A percentile compares a stretch with the other conserved stretches of the same genome.
These are phyloP conservation scores for Adiantum capillusveneris DNA, from an alignment of 75 land plant genomes.

Conservation along the genomic window DNA sequence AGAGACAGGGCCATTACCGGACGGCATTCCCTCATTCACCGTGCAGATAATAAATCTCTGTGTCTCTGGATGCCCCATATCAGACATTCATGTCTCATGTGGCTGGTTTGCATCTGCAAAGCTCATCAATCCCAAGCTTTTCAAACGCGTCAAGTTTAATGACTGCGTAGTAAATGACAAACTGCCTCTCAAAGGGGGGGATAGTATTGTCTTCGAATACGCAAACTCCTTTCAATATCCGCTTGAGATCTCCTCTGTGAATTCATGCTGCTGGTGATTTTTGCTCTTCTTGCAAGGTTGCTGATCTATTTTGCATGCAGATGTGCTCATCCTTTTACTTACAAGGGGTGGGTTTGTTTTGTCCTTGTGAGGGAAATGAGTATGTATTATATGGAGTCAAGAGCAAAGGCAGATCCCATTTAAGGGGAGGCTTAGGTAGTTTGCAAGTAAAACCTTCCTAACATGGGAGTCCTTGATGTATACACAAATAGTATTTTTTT, in stretches of 20 bases:
- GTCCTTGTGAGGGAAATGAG: too few species aligned
- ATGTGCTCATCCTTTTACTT: too few species aligned
- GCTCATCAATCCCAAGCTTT: slow-evolving; percentile 23
- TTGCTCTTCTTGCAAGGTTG: too few species aligned
- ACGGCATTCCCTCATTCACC: slow-evolving; percentile 24
- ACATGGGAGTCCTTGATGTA: too few species aligned
- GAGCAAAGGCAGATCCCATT: too few species aligned
- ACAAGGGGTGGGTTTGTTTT: too few species aligned
- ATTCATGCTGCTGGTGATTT: slow-evolving; percentile 6
- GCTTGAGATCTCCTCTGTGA: slow-evolving; percentile 18
- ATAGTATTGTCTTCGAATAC: slow-evolving; percentile 20
- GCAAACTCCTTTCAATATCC: slow-evolving; percentile 24
- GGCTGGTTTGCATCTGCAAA: slow-evolving; percentile 32
- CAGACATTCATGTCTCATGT: slow-evolving; percentile 24
- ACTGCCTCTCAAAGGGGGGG: slow-evolving; percentile 8
- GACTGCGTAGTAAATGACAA: slow-evolving; percentile 37
- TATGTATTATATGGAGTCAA: too few species aligned
- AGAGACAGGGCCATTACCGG: slow-evolving; percentile 9
- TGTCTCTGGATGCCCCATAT: slow-evolving; percentile 13
- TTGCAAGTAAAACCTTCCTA: too few species aligned
- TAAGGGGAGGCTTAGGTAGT: too few species aligned
- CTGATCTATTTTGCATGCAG: too few species aligned
- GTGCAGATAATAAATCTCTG: slow-evolving; percentile 20
- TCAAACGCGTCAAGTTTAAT: slow-evolving; percentile 23
- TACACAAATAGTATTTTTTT: too few species aligned